phyloP scores from a whole-genome alignment of 2,329 filamentous ascomycete species.

The Penicillium verrucosum region DNA sequence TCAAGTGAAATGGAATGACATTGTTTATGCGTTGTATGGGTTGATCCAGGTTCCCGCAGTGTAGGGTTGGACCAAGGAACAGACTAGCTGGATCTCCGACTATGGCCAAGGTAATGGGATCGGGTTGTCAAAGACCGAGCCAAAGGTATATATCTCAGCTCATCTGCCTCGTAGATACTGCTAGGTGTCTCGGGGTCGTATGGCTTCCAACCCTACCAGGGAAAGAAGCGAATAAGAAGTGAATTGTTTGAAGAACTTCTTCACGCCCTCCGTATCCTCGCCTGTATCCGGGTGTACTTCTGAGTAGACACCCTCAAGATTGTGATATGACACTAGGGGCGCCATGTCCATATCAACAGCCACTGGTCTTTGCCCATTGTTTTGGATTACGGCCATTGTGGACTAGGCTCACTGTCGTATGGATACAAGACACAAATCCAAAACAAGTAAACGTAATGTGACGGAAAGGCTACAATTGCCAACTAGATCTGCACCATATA shows the following conservation, averaged over 20 bases:
- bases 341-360: constrained; percentile 57
- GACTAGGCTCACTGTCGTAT: not conserved
- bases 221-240: constrained; percentile 68
- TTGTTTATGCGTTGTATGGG: no score
- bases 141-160: constrained; percentile 64
- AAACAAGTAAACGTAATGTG: not conserved
- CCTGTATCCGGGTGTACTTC: constrained; percentile 74
- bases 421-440: not conserved
- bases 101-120: constrained; percentile 72
- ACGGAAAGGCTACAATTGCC: not conserved
- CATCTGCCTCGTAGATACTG: constrained; percentile 70
- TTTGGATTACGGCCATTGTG: no score
- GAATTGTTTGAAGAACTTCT: constrained; percentile 77
- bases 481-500: constrained; percentile 9
- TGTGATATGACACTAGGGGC: constrained; percentile 73
- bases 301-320: constrained; percentile 72
- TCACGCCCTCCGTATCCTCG: constrained; percentile 65
- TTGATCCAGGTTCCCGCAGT: no score
- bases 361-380: no score
- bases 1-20: no score
- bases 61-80: no score
- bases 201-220: constrained; percentile 75
- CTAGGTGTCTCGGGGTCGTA: constrained; percentile 74
- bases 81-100: constrained; percentile 57
- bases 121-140: constrained; percentile 72